Evolutionary conservation across 352 stramenopile species (phyloP).

Genomic region (Globisporangium echinulatum): DNA sequence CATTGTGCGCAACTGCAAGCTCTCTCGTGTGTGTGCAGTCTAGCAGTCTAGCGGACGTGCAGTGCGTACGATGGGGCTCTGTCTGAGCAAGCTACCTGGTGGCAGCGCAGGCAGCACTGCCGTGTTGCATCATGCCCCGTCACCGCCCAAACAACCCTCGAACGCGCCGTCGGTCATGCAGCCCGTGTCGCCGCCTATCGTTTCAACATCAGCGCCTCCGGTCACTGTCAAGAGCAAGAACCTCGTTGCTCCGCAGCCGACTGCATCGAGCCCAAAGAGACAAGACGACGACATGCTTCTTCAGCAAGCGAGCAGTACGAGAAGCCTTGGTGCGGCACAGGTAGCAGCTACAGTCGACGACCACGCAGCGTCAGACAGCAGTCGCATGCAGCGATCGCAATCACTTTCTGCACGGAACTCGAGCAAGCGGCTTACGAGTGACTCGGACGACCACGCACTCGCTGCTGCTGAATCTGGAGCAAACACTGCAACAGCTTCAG

Average conservation of each 20-base stretch:
- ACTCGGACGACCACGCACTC: background rate
- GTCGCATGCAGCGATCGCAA: constrained; percentile 6
- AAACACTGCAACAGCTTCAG: background rate
- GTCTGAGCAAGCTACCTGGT: constrained; percentile 9
- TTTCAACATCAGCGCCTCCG: background rate
- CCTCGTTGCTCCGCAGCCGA: constrained; percentile 11
- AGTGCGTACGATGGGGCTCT: constrained; percentile 6
- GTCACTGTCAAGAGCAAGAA: constrained; percentile 8
- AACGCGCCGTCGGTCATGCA: background rate
- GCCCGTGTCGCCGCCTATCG: background rate
- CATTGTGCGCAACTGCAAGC: too few species aligned
- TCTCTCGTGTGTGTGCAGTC: too few species aligned
- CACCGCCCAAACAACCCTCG: background rate
- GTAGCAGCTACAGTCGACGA: background rate
- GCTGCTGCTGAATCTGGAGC: background rate
- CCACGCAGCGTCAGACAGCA: background rate
- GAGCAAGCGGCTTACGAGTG: background rate
- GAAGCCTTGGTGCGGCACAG: background rate
- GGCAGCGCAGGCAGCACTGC: background rate
- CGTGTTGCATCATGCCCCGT: background rate
- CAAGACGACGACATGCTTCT: background rate
- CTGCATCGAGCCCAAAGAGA: background rate
- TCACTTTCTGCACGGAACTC: constrained; percentile 2
- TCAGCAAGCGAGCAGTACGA: background rate
- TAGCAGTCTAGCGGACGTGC: too few species aligned